Evolutionary conservation across 768 basidiomycete species (phyloP).

Genomic region (Suillus brevipes): DNA sequence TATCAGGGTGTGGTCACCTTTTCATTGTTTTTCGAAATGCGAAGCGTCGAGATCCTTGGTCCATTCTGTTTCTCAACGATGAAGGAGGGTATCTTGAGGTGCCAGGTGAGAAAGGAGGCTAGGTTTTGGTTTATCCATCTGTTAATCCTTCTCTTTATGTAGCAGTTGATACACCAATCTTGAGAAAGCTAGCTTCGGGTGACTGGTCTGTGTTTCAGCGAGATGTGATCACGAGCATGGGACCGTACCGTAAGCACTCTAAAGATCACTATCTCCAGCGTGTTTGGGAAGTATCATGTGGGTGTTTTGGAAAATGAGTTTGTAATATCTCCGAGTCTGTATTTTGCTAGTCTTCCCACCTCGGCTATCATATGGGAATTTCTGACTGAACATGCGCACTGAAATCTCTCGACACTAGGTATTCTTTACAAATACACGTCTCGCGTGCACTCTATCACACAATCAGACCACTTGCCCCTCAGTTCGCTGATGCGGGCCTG

Average conservation of each 20-base stretch:
- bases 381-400: no score
- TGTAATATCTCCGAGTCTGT: background rate
- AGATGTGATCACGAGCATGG: background rate
- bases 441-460: no score
- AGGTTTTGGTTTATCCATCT: no score
- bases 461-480: no score
- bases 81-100: background rate
- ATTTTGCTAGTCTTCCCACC: no score
- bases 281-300: background rate
- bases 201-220: conserved; percentile 1
- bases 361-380: no score
- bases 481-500: no score
- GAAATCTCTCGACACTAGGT: no score
- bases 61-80: background rate
- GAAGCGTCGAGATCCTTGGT: background rate
- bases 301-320: background rate
- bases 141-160: background rate
- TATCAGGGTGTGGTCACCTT: background rate
- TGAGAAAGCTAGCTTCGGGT: background rate
- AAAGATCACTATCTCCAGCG: background rate
- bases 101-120: background rate
- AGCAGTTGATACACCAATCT: background rate
- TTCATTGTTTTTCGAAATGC: background rate
- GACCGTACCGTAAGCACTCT: background rate
- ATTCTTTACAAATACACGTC: no score